These are phyloP conservation scores for Capronia epimyces DNA, from an alignment of 2,329 filamentous ascomycete genomes.

Conservation along the genomic window DNA sequence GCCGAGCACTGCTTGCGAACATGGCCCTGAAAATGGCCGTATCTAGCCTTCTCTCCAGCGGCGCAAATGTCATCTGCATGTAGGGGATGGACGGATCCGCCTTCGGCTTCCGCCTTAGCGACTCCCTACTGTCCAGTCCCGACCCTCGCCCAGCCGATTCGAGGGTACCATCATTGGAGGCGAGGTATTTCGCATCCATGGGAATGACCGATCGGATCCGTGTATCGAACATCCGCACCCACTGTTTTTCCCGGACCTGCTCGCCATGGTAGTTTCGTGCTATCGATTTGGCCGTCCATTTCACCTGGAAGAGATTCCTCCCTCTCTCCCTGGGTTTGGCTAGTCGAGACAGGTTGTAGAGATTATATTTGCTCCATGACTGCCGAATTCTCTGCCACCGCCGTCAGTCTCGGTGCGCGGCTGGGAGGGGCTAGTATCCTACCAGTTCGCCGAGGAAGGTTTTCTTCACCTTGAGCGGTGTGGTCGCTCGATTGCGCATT, in stretches of 20 bases:
- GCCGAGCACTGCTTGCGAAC: constrained; percentile 87
- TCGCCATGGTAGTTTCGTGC: constrained; percentile 90
- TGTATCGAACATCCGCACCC: constrained; percentile 86
- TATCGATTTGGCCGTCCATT: constrained; percentile 84
- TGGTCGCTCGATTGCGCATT: constrained; percentile 45
- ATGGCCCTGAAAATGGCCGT: constrained; percentile 90
- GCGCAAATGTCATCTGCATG: constrained; percentile 93
- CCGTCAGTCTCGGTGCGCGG: neutral
- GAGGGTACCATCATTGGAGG: constrained; percentile 72
- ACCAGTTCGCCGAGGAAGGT: neutral
- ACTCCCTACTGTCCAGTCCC: constrained; percentile 48
- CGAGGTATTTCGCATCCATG: constrained; percentile 77
- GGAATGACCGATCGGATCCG: constrained; percentile 76
- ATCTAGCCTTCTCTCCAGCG: constrained; percentile 82
- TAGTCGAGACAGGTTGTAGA: constrained; percentile 73
- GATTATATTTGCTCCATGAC: constrained; percentile 96
- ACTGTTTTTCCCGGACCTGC: constrained; percentile 86
- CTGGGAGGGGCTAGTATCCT: neutral
- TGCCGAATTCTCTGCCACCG: constrained; percentile 73
- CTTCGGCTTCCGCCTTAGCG: constrained; percentile 8
- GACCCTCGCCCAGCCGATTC: constrained; percentile 78
- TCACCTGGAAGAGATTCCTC: constrained; percentile 91
- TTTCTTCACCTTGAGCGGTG: constrained; percentile 33
- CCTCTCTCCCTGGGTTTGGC: constrained; percentile 39
- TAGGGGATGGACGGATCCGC: constrained; percentile 56